A percentile compares a stretch with the other conserved stretches of the same genome.
phyloP scores from a whole-genome alignment of 441 rosid species.

The Brassica hybrid region DNA sequence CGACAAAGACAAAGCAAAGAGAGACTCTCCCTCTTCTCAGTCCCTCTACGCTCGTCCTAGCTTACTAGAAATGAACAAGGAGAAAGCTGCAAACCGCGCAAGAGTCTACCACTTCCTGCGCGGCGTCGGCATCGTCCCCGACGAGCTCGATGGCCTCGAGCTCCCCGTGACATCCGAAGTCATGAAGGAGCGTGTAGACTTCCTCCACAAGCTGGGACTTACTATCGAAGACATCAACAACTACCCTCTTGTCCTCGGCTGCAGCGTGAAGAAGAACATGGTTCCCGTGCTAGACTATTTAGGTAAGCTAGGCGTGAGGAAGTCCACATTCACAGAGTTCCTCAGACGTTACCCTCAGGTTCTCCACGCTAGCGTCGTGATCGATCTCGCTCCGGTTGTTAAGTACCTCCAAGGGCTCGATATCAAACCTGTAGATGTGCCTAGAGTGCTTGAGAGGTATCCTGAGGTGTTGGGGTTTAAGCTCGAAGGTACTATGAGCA shows the following conservation, averaged over 20 bases:
- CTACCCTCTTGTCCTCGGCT: conserved; percentile 94
- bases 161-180: conserved; percentile 89
- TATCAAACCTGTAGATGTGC: conserved; percentile 71
- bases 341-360: conserved; percentile 88
- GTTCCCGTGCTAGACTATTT: conserved; percentile 91
- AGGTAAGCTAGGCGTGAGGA: conserved; percentile 92
- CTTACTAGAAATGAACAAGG: conserved; percentile 69
- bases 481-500: conserved; percentile 98
- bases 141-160: conserved; percentile 93
- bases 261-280: conserved; percentile 98
- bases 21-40: conserved; percentile 26
- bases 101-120: conserved; percentile 75
- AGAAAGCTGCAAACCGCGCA: conserved; percentile 73
- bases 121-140: conserved; percentile 77
- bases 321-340: conserved; percentile 74
- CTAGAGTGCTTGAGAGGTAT: conserved; percentile 89
- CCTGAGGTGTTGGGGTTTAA: conserved; percentile 94
- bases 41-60: conserved; percentile 79
- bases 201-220: conserved; percentile 80
- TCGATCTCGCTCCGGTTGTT: conserved; percentile 92
- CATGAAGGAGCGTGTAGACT: conserved; percentile 87
- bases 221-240: conserved; percentile 82
- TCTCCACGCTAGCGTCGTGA: conserved; percentile 91
- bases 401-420: conserved; percentile 94
- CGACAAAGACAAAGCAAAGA: conserved; percentile 44